phyloP scores from a whole-genome alignment of 1,139 yeast species.

The Arxiozyma telluris region DNA sequence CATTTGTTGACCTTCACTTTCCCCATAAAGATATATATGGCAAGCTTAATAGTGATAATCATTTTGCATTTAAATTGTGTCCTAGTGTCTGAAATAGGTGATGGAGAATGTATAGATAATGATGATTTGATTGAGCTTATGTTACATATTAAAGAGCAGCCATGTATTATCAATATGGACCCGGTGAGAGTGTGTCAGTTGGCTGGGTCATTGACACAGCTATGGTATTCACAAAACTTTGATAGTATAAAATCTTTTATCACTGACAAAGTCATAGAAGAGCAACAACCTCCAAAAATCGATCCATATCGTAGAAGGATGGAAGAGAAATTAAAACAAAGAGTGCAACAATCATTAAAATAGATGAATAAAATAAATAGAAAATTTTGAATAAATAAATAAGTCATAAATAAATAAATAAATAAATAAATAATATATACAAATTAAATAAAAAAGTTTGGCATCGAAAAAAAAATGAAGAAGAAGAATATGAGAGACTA shows the following conservation, averaged over 20 bases:
- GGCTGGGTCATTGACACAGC: conserved; percentile 21
- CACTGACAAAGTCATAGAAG: too few species aligned
- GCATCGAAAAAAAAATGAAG: neutral
- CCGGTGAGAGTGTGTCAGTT: conserved; percentile 20
- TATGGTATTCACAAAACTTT: conserved; percentile 16
- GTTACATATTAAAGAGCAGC: conserved; percentile 46
- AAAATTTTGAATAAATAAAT: neutral
- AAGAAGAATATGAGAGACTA: neutral
- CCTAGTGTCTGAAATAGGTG: conserved; percentile 20
- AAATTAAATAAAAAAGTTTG: too few species aligned
- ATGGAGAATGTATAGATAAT: conserved; percentile 37
- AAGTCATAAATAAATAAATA: neutral
- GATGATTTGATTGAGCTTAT: conserved; percentile 52
- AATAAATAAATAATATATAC: neutral
- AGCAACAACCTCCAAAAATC: neutral
- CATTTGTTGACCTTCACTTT: conserved; percentile 35
- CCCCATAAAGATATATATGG: conserved; percentile 37
- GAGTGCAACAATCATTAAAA: conserved; percentile 9
- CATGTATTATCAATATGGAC: conserved; percentile 11
- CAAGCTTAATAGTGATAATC: conserved; percentile 43
- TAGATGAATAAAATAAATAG: neutral
- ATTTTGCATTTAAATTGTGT: conserved; percentile 40
- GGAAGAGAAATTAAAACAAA: conserved; percentile 17
- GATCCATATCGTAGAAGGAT: conserved; percentile 20
- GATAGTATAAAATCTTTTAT: conserved; percentile 11